These are phyloP conservation scores for Cynara cardunculus DNA, from an alignment of 129 eudicot genomes.

Conservation along the genomic window DNA sequence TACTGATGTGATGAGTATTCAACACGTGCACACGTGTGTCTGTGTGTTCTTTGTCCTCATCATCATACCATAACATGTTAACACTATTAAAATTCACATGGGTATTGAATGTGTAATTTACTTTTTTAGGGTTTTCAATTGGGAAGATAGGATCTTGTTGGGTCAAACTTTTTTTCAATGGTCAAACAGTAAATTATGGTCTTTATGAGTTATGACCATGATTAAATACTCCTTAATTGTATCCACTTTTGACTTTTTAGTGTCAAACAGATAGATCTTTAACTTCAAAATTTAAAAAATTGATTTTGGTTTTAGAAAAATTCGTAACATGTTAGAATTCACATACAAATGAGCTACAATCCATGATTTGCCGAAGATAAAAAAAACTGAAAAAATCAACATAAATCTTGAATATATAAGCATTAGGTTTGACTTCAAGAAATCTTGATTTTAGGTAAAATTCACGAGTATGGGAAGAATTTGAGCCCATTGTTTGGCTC, in stretches of 20 bases:
- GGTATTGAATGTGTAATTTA: slow-evolving; percentile 5
- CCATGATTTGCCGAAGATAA: background rate
- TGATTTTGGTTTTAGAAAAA: background rate
- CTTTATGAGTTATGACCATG: background rate
- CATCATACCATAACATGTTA: slow-evolving; percentile 21
- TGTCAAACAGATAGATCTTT: background rate
- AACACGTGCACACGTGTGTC: slow-evolving; percentile 34
- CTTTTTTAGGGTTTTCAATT: background rate
- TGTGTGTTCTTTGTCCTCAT: slow-evolving; percentile 18
- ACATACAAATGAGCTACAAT: background rate
- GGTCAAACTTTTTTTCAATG: background rate
- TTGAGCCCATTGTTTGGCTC: slow-evolving; percentile 60
- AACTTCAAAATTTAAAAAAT: background rate
- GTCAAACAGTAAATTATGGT: background rate
- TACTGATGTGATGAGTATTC: slow-evolving; percentile 26
- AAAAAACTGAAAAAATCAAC: background rate
- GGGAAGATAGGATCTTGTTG: background rate
- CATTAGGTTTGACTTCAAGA: background rate
- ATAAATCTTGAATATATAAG: background rate
- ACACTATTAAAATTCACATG: slow-evolving; percentile 10
- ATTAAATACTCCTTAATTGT: background rate
- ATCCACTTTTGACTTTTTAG: slow-evolving; percentile 2
- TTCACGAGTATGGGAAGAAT: slow-evolving; percentile 51
- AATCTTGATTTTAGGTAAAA: slow-evolving; percentile 32
- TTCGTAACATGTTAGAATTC: background rate